Evolutionary conservation across 2,329 filamentous ascomycete genomes (phyloP).

Genomic region (Sporothrix humicola): DNA sequence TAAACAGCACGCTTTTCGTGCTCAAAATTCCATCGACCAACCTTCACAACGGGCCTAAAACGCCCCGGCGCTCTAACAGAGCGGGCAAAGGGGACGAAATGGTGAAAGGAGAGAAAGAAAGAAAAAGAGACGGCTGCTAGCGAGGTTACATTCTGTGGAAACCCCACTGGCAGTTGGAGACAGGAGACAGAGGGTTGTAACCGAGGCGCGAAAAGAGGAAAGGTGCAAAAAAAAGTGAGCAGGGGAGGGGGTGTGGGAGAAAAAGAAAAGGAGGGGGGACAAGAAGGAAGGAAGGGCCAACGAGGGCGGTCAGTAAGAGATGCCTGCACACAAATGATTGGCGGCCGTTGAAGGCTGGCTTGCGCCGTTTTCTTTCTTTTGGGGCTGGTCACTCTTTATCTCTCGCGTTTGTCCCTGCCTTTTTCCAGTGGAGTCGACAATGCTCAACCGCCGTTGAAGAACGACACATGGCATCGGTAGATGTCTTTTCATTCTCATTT

Average conservation of each 20-base stretch:
- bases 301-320: background rate
- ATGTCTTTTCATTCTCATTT: background rate
- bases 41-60: background rate
- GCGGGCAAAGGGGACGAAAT: background rate
- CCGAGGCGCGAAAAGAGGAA: conserved; percentile 25
- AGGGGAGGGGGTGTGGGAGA: background rate
- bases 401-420: background rate
- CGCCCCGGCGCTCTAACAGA: background rate
- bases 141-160: conserved; percentile 12
- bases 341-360: background rate
- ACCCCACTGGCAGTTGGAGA: conserved; percentile 1
- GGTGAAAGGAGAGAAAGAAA: background rate
- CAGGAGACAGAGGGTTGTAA: conserved; percentile 12
- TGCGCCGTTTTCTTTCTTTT: background rate
- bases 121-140: conserved; percentile 16
- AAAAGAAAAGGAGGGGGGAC: background rate
- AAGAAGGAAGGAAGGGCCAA: background rate
- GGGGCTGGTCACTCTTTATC: background rate
- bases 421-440: background rate
- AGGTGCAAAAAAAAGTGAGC: background rate
- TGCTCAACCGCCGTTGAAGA: conserved; percentile 28
- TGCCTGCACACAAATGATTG: background rate
- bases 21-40: background rate
- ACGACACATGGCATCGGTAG: conserved; percentile 31
- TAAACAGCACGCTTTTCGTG: background rate